Base-by-base conservation (phyloP, 805 yeast species). In the Tetrapisispora nanseiensis region DNA sequence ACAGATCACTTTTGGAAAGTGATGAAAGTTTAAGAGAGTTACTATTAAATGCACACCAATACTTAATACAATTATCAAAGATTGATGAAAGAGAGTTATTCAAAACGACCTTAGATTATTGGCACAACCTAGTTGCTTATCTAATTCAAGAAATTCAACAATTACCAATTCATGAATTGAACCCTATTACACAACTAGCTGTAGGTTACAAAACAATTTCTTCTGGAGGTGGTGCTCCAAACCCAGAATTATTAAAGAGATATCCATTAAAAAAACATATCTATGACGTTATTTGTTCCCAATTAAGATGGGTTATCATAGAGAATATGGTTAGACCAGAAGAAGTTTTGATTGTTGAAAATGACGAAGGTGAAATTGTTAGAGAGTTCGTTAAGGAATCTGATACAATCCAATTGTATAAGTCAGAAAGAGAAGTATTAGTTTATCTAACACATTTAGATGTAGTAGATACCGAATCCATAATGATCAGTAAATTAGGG, bases 271-370 rank as follows among this genome's bases (percentile, higher is more conserved):
- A 97, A 62, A 86, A 82, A 60, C 95, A 90, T 65, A 76, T 75
- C 41, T 92, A 92, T 59, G 69, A 78, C n/a, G 75, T 75, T 21
- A 70, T 92, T 33, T 73, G 92, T 52, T 80, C 96, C 4, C 80
- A 80, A 57, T 72, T 92, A 55, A 78, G 99, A 65, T 70, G 82
- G 46, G 95, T 94, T n/a, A 82, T 92, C 59, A 92, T 92, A 56
- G 97, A 89, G 65, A 84, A 84, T 56, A 92, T 92, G 98, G 98
- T 86, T 1, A 80, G 95, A 62, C 99, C 99, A 3, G 98, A 92
- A 65, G 99, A 92, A 67, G 98, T 92, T 42, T 72, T 92, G 44
- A 78, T 92, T 67, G 97, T 89, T 39, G 97, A 92, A 65, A 90
- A 90, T 61, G 99, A 92, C 65, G 99, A 92, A 67, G 98, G 98